Percentiles rank a stretch among this genome's conserved stretches.
phyloP scores from a whole-genome alignment of 164 flowering plant species.

The Vitis amurensis region DNA sequence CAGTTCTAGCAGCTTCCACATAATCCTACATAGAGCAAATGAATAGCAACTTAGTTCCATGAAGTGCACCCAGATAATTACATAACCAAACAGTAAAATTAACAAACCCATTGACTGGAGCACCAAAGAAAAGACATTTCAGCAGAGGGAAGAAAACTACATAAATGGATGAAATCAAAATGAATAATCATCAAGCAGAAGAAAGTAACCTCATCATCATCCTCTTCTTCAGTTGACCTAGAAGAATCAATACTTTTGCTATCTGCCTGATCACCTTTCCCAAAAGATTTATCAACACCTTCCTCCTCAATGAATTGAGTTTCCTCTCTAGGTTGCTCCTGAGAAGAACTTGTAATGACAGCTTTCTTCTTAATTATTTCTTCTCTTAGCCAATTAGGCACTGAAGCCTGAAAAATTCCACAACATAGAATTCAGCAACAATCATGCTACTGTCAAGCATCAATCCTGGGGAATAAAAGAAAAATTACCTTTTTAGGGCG shows the following conservation, averaged over 20 bases:
- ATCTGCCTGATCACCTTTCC: conserved; percentile 59
- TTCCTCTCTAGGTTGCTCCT: conserved; percentile 47
- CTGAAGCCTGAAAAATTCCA: conserved; percentile 63
- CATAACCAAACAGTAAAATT: neutral
- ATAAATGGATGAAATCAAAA: neutral
- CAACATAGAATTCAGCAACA: conserved; percentile 10
- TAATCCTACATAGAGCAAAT: conserved; percentile 59
- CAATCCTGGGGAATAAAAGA: neutral
- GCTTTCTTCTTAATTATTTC: conserved; percentile 90
- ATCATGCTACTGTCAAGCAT: neutral
- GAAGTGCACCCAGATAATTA: neutral
- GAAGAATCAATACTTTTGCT: conserved; percentile 68
- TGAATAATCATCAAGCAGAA: neutral
- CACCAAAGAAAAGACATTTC: neutral
- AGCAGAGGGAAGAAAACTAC: neutral
- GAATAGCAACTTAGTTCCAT: neutral
- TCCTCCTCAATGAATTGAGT: conserved; percentile 57
- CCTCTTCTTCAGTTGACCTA: conserved; percentile 79
- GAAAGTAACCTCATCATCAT: conserved; percentile 69
- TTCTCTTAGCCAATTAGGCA: conserved; percentile 97
- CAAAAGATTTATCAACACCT: conserved; percentile 41
- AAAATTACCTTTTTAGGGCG: conserved; percentile 87
- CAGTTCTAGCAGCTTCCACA: conserved; percentile 72
- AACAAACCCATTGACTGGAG: neutral
- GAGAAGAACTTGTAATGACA: conserved; percentile 51